Conservation (phyloP, 2,329 filamentous ascomycete species). For the Hypoxylon sp. region DNA sequence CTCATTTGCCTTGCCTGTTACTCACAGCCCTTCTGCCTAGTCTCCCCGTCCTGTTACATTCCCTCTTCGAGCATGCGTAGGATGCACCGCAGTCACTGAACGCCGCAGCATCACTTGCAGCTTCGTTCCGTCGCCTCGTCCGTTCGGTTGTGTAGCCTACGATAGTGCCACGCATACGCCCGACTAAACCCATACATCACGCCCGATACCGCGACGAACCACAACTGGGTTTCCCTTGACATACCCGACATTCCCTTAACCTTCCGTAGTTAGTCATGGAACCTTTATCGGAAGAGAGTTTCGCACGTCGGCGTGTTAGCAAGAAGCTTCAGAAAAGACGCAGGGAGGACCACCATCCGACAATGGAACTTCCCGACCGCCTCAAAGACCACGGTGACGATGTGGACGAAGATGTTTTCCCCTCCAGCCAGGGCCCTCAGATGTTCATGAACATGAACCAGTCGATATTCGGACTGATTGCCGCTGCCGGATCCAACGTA, state of each 20-base stretch:
- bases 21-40: background rate
- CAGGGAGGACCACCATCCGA: conserved; percentile 49
- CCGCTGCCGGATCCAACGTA: conserved; percentile 81
- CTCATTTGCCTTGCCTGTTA: background rate
- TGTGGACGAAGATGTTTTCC: conserved; percentile 58
- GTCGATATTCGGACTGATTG: conserved; percentile 91
- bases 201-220: background rate
- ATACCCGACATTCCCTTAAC: conserved; percentile 13
- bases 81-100: conserved; percentile 25
- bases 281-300: conserved; percentile 46
- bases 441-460: conserved; percentile 84
- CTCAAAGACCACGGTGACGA: conserved; percentile 59
- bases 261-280: conserved; percentile 36
- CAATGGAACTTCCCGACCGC: conserved; percentile 62
- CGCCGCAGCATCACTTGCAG: no score
- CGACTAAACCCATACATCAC: conserved; percentile 11
- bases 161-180: conserved; percentile 20
- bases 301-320: conserved; percentile 49
- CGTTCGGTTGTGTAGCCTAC: conserved; percentile 27
- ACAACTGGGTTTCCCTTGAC: conserved; percentile 6
- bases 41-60: background rate
- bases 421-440: conserved; percentile 54
- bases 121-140: conserved; percentile 15
- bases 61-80: conserved; percentile 7
- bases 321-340: conserved; percentile 57